Evolutionary conservation across 1,284 basidiomycete species (phyloP).

Genomic region (Ustilago curta): DNA sequence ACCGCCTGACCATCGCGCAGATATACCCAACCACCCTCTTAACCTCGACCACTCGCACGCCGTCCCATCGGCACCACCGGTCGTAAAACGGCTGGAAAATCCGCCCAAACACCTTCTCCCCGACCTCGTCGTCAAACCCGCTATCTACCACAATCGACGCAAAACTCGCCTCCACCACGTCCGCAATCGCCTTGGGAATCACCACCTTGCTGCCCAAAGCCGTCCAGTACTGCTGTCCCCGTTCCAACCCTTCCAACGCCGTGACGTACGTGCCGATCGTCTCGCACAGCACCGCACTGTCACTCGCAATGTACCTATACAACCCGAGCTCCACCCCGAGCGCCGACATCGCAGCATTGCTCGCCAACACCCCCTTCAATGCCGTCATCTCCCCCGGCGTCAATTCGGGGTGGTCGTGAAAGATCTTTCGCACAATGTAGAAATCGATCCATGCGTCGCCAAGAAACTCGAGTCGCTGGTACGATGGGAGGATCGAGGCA

Average conservation of each 20-base stretch:
- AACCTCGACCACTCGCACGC: constrained; percentile 11
- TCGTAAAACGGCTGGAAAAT: constrained; percentile 42
- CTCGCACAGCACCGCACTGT: constrained; percentile 8
- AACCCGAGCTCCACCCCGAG: constrained; percentile 28
- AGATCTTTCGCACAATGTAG: constrained; percentile 32
- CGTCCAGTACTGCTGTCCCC: constrained; percentile 33
- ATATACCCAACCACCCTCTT: constrained; percentile 15
- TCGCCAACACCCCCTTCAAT: constrained; percentile 35
- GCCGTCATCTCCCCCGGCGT: constrained; percentile 46
- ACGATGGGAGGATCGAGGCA: constrained; percentile 38
- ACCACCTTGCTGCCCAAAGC: background rate
- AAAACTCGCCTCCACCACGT: constrained; percentile 52
- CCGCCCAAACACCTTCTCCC: constrained; percentile 22
- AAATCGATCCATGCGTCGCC: constrained; percentile 59
- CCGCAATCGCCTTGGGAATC: constrained; percentile 45
- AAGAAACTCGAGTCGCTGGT: constrained; percentile 61
- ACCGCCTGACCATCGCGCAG: background rate
- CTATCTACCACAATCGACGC: constrained; percentile 54
- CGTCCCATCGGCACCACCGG: constrained; percentile 17
- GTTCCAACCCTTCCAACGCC: background rate
- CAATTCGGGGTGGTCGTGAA: constrained; percentile 6
- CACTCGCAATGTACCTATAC: constrained; percentile 24
- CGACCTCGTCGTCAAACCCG: constrained; percentile 27
- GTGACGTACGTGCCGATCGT: constrained; percentile 7
- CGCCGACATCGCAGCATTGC: constrained; percentile 37